Evolutionary conservation across 2,329 filamentous ascomycete genomes (phyloP).

Genomic region (Berkeleyomyces rouxiae): DNA sequence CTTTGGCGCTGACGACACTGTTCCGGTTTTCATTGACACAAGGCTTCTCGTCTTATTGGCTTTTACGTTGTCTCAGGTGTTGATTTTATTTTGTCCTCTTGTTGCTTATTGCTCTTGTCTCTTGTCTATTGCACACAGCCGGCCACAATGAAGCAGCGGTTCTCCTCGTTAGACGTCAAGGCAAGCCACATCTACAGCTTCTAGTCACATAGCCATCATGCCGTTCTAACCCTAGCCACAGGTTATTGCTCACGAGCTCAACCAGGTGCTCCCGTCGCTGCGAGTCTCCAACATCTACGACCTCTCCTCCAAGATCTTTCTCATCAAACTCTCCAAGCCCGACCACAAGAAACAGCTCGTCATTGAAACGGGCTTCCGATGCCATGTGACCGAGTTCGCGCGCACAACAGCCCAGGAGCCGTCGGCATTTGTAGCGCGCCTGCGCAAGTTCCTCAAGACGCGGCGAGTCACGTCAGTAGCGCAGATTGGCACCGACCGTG

Average conservation of each 20-base stretch:
- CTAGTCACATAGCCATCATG: background rate
- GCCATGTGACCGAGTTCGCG: slow-evolving; percentile 80
- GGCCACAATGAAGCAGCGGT: slow-evolving; percentile 55
- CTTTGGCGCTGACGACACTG: background rate
- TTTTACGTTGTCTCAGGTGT: background rate
- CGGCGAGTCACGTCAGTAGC: slow-evolving; percentile 62
- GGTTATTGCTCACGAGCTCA: slow-evolving; percentile 91
- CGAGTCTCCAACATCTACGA: slow-evolving; percentile 92
- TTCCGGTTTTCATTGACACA: background rate
- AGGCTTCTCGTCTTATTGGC: too few species aligned
- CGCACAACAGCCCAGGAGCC: slow-evolving; percentile 73
- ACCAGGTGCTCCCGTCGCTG: slow-evolving; percentile 54
- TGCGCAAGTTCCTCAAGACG: slow-evolving; percentile 81
- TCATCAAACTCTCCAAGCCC: slow-evolving; percentile 87
- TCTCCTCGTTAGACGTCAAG: slow-evolving; percentile 65
- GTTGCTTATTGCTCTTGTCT: background rate
- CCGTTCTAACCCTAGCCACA: slow-evolving; percentile 22
- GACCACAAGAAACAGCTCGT: slow-evolving; percentile 78
- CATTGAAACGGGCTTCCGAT: slow-evolving; percentile 89
- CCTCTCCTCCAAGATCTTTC: slow-evolving; percentile 83
- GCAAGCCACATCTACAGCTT: slow-evolving; percentile 21
- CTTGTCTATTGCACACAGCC: background rate
- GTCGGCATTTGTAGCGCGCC: slow-evolving; percentile 65
- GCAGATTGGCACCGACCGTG: slow-evolving; percentile 83
- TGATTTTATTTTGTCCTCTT: background rate